Base-by-base conservation (phyloP, 257 asterid species). In the Thymus quinquecostatus region DNA sequence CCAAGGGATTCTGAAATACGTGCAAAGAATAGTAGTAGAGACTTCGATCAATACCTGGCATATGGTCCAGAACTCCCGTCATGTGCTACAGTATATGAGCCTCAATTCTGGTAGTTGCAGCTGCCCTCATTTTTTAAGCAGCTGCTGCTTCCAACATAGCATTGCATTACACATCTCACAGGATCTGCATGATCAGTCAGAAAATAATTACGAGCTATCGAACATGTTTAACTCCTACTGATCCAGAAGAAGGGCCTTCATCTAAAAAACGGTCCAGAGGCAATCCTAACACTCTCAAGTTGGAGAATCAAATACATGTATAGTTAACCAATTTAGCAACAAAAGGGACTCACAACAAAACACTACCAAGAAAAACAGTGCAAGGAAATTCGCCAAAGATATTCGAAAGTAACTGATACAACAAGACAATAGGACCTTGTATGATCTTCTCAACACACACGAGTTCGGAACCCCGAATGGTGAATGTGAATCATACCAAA, bases 101-200 rank as follows among this genome's bases (percentile, higher is more conserved):
- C 82, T 87, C 90, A 47, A 77, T 84, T 76, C 81, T 32, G 63
- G 32, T 57, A 8, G 43, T 57, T 30, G 28, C 90, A 78, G 89
- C 82, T 68, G 87, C 85, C 84, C 90, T 84, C 89, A 84, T 81
- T 75, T 47, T 81, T 82, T 12, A 92, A 86, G 74, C 84, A 8
- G 87, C 83, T 45, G 90, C 88, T 65, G 84, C 84, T 78, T 89
- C 91, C 70, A 90, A 84, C 92, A 90, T 86, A 59, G 95, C 92
- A 83, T 86, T 90, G 87, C 82, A 21, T 87, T 88, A 75, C 93
- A 14, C 86, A 38, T 38, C 85, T 3, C 82, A 85, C 55, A 8
- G 73, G 76, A 60, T 86, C 89, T 14, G 96, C 81, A 82, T 76
- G 81, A 10, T 78, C 87, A 7, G 80, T 73, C 66, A 75, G 68